phyloP scores from a whole-genome alignment of 2,329 filamentous ascomycete species.

The Chalaropsis thielavioides region DNA sequence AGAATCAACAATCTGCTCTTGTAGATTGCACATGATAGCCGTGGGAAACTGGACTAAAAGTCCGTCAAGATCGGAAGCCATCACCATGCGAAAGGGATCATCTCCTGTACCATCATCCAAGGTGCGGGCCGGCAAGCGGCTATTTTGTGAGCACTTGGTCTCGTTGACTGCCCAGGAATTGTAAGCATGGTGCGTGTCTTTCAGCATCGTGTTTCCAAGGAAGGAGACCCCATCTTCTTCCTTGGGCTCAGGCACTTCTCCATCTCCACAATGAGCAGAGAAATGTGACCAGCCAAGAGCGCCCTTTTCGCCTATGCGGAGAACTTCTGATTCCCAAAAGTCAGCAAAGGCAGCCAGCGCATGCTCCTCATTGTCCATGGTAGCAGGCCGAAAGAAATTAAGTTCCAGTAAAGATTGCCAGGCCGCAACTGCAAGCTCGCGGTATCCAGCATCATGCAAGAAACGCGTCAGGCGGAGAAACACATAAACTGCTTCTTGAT shows the following conservation, averaged over 20 bases:
- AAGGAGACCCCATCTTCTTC: neutral
- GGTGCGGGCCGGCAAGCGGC: slow-evolving; percentile 54
- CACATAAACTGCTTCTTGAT: slow-evolving; percentile 42
- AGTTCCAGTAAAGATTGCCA: slow-evolving; percentile 77
- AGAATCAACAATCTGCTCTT: slow-evolving; percentile 45
- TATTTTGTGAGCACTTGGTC: slow-evolving; percentile 29
- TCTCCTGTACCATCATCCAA: slow-evolving; percentile 61
- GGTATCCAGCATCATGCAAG: slow-evolving; percentile 61
- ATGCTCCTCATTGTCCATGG: slow-evolving; percentile 18
- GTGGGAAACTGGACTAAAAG: slow-evolving; percentile 42
- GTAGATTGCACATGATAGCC: slow-evolving; percentile 25
- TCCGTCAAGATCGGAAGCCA: slow-evolving; percentile 60
- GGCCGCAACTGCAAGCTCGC: slow-evolving; percentile 58
- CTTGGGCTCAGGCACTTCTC: neutral
- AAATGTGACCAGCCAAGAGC: slow-evolving; percentile 58
- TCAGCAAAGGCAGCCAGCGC: slow-evolving; percentile 23
- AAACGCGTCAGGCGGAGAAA: slow-evolving; percentile 62
- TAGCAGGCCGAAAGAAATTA: slow-evolving; percentile 43
- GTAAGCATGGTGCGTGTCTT: slow-evolving; percentile 31
- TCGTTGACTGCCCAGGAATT: slow-evolving; percentile 43
- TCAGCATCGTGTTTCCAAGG: slow-evolving; percentile 16
- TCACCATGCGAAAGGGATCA: slow-evolving; percentile 69
- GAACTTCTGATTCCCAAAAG: slow-evolving; percentile 78
- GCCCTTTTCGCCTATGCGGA: slow-evolving; percentile 59
- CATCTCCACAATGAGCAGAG: slow-evolving; percentile 21